These are phyloP conservation scores for Lizonia empirigonia DNA, from an alignment of 2,329 filamentous ascomycete genomes.

Conservation along the genomic window DNA sequence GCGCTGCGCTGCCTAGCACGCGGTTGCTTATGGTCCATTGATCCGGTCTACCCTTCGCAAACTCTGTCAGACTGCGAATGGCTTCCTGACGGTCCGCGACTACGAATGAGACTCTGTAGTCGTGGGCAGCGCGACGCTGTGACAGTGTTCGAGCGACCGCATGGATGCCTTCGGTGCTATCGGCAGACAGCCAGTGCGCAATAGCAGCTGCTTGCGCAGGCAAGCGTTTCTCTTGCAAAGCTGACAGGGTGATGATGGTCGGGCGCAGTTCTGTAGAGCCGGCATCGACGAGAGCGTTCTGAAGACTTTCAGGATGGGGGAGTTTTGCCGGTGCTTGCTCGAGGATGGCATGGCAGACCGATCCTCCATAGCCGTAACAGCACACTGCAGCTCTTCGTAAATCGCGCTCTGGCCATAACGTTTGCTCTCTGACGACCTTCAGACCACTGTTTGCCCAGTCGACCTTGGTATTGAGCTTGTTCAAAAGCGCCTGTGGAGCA, in stretches of 20 bases:
- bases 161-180: conserved; percentile 25
- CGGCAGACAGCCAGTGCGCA: conserved; percentile 30
- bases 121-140: conserved; percentile 42
- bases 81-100: conserved; percentile 27
- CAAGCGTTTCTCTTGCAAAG: conserved; percentile 43
- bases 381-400: conserved; percentile 50
- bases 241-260: conserved; percentile 34
- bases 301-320: background rate
- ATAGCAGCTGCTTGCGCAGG: conserved; percentile 24
- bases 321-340: conserved; percentile 37
- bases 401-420: conserved; percentile 28
- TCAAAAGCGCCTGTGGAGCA: conserved; percentile 31
- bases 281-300: too few species aligned
- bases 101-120: conserved; percentile 37
- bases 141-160: conserved; percentile 37
- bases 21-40: conserved; percentile 16
- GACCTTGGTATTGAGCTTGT: conserved; percentile 43
- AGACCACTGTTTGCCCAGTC: conserved; percentile 27
- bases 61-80: conserved; percentile 21
- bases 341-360: conserved; percentile 52
- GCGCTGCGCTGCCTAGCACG: conserved; percentile 13
- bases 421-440: conserved; percentile 12
- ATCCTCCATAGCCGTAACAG: conserved; percentile 54
- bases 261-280: too few species aligned
- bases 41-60: conserved; percentile 14